Evolutionary conservation across 371 early-diverging fungal genomes (phyloP).

Genomic region (Entomophthora muscae): DNA sequence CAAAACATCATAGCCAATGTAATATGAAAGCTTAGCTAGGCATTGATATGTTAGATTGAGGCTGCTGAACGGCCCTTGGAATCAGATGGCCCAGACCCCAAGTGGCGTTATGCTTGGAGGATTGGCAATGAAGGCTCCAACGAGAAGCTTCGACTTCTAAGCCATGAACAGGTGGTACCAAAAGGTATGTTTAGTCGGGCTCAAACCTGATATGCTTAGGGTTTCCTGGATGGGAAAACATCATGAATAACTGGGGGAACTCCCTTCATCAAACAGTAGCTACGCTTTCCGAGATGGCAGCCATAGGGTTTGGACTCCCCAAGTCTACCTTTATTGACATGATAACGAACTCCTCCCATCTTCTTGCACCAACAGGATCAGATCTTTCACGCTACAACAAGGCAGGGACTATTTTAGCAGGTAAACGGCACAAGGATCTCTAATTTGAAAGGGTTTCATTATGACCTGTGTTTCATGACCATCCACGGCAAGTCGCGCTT

Average conservation of each 20-base stretch:
- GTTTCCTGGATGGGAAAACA: slow-evolving; percentile 26
- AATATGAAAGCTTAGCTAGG: neutral
- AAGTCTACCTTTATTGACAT: slow-evolving; percentile 24
- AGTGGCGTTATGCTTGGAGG: slow-evolving; percentile 49
- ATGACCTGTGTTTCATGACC: slow-evolving; percentile 47
- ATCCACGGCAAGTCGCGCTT: slow-evolving; percentile 55
- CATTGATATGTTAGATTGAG: neutral
- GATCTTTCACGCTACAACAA: slow-evolving; percentile 34
- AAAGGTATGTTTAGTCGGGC: slow-evolving; percentile 16
- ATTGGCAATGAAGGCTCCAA: slow-evolving; percentile 24
- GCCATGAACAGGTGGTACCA: slow-evolving; percentile 40
- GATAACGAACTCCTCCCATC: slow-evolving; percentile 36
- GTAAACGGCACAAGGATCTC: slow-evolving; percentile 9
- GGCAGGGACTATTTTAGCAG: slow-evolving; percentile 40
- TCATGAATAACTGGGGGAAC: slow-evolving; percentile 46
- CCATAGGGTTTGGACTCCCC: slow-evolving; percentile 35
- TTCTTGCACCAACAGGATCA: slow-evolving; percentile 47
- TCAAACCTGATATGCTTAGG: slow-evolving; percentile 9
- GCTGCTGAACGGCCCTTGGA: slow-evolving; percentile 20
- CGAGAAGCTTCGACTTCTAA: slow-evolving; percentile 33
- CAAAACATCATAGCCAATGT: slow-evolving; percentile 20
- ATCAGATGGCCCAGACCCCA: slow-evolving; percentile 33
- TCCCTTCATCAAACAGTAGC: slow-evolving; percentile 29
- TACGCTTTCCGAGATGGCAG: slow-evolving; percentile 36
- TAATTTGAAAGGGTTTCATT: slow-evolving; percentile 21